These are phyloP conservation scores for Lomentospora prolificans DNA, from an alignment of 2,329 filamentous ascomycete species.

Conservation along the genomic window DNA sequence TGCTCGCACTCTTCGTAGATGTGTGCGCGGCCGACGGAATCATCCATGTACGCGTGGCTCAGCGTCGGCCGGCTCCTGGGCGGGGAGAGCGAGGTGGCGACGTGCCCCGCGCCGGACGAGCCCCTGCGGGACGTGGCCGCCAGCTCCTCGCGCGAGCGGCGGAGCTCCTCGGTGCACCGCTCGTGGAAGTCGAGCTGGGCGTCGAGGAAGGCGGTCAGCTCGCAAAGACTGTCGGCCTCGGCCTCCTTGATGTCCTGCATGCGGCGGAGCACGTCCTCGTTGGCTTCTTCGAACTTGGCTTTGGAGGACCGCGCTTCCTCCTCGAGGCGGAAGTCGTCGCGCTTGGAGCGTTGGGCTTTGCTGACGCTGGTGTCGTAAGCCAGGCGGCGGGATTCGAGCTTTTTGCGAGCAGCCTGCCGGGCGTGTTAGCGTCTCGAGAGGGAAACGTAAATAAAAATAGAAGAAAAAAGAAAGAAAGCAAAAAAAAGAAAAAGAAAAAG, in stretches of 20 bases:
- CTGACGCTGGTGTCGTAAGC: constrained; percentile 83
- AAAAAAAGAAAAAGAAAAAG: constrained; percentile 12
- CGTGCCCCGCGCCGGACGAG: constrained; percentile 14
- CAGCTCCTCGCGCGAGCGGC: constrained; percentile 35
- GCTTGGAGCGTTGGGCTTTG: constrained; percentile 90
- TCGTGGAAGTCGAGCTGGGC: constrained; percentile 88
- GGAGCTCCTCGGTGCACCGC: constrained; percentile 74
- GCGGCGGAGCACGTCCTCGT: constrained; percentile 78
- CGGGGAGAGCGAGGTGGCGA: constrained; percentile 10
- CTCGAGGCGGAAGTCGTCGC: constrained; percentile 85
- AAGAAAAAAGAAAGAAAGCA: neutral
- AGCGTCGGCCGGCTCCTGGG: constrained; percentile 9
- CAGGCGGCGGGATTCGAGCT: constrained; percentile 79
- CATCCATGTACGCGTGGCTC: constrained; percentile 14
- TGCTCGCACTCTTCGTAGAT: too few species aligned
- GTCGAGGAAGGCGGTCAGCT: constrained; percentile 74
- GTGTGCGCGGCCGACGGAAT: constrained; percentile 30
- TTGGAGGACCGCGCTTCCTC: constrained; percentile 87
- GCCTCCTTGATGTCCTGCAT: constrained; percentile 97
- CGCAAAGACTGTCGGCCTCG: constrained; percentile 71
- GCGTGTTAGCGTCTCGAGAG: constrained; percentile 11
- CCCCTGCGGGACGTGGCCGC: constrained; percentile 26
- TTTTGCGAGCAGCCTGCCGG: constrained; percentile 67
- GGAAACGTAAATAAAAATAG: too few species aligned
- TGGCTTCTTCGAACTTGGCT: constrained; percentile 92